Conservation (phyloP, 129 eudicot genomes). For the Gnaphalium uliginosum region DNA sequence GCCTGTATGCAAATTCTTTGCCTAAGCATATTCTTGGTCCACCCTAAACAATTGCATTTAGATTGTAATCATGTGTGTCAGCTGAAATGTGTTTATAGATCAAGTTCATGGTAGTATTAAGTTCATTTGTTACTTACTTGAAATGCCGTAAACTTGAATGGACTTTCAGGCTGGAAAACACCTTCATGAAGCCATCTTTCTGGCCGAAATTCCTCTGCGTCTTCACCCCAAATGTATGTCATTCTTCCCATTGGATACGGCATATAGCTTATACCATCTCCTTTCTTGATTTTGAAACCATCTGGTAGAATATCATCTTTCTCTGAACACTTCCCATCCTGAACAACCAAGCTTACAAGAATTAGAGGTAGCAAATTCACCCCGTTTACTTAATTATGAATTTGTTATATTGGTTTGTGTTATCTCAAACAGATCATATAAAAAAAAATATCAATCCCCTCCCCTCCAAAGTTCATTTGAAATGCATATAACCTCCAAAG, state of each 20-base stretch:
- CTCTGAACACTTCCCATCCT: conserved; percentile 40
- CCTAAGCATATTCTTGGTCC: conserved; percentile 22
- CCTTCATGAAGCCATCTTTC: conserved; percentile 59
- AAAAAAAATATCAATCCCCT: no score
- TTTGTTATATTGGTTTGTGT: neutral
- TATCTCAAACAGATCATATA: neutral
- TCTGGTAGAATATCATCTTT: conserved; percentile 52
- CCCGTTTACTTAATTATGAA: neutral
- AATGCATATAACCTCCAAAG: no score
- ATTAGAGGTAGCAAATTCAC: neutral
- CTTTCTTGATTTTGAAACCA: conserved; percentile 50
- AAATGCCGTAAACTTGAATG: conserved; percentile 35
- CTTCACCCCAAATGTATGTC: conserved; percentile 58
- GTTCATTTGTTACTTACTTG: conserved; percentile 31
- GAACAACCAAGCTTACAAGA: neutral
- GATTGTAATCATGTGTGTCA: neutral
- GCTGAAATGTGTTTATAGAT: neutral
- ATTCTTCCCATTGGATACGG: conserved; percentile 69
- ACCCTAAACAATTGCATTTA: conserved; percentile 11
- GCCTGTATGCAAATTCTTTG: conserved; percentile 13
- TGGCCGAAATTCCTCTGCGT: conserved; percentile 54
- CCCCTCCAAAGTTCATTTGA: no score
- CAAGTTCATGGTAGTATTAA: neutral
- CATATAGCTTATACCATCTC: conserved; percentile 39
- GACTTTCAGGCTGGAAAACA: conserved; percentile 42